These are phyloP conservation scores for Earliella scabrosa DNA, from an alignment of 1,284 basidiomycete genomes.

Conservation along the genomic window DNA sequence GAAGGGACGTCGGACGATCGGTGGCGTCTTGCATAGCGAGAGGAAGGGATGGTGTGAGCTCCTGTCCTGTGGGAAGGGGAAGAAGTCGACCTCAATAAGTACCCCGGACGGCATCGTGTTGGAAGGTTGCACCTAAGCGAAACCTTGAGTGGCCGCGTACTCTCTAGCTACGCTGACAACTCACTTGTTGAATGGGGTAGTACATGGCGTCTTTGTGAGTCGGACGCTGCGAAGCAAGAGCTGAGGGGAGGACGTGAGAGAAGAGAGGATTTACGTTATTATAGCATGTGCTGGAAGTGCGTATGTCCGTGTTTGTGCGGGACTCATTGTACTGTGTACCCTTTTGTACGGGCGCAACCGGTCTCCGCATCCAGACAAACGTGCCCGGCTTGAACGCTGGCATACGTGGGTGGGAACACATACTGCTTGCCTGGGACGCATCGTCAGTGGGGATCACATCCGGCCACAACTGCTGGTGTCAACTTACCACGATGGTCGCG, in stretches of 20 bases:
- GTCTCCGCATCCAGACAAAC: not conserved
- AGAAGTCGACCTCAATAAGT: too few species aligned
- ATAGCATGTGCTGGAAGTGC: not conserved
- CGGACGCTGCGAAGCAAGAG: not conserved
- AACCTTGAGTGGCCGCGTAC: too few species aligned
- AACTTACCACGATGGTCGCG: too few species aligned
- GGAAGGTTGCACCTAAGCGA: too few species aligned
- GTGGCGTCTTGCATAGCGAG: not conserved
- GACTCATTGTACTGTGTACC: not conserved
- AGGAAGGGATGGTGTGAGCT: not conserved
- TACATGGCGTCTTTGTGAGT: not conserved
- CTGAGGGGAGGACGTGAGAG: not conserved
- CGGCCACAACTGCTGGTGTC: too few species aligned
- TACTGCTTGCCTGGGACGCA: too few species aligned
- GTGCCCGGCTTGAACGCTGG: too few species aligned
- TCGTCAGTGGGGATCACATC: too few species aligned
- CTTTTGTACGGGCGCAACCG: not conserved
- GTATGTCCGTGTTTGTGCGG: not conserved
- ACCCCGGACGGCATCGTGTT: too few species aligned
- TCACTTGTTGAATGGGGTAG: not conserved
- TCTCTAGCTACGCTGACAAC: too few species aligned
- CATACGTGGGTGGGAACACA: too few species aligned
- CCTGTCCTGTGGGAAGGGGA: not conserved
- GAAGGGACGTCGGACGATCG: not conserved
- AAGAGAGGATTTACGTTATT: not conserved